Evolutionary conservation across 495 filamentous ascomycete genomes (phyloP), one percentile per base, ranked within the genome.

Genomic region (Niebla homalea): DNA sequence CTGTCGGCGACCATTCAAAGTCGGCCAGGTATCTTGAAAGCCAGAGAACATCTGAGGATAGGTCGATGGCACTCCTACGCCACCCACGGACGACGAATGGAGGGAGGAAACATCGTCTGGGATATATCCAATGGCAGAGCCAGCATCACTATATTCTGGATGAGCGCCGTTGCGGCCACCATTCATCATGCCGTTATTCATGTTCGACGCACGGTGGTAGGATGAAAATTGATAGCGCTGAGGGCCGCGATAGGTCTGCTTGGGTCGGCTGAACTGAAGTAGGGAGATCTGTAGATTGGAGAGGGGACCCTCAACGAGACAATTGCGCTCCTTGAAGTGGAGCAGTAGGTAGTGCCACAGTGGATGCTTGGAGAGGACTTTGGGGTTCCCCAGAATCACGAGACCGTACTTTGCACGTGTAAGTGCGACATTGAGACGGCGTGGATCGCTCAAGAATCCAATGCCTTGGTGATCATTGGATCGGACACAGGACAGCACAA

Each of bases 401-500:
- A 96, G 67, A 43, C 92, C 92, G 65, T 85, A 99, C 67, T 95
- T 95, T 37, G 92, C 93, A 63, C 92, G 86, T 45, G 92, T 99
- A 46, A 99, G 78, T 15, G 92, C 92, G n/a, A 99, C 92, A 62
- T 99, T 99, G 57, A 99, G 81, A 73, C 92, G 93, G 56, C 92
- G 87, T 39, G 92, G 92, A 58, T 99, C 92, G 54, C 90, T 96
- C 71, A 99, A 76, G 75, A 99, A 99, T 66, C 92, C 92, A 60
- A 99, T 97, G 54, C 92, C 92, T 68, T 99, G 92, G 62, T 99
- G 94, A 57, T 97, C 93, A 58, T 99, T 99, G 56, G 90, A 96
- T 61, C 92, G 88, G 43, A 99, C 92, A 65, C 92, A 99, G 48
- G 92, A 99, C 12, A 97, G 74, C 23, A 99, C 89, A 55, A 99